Base-by-base conservation (phyloP, 345 rosid genomes). In the Pistacia integerrima region DNA sequence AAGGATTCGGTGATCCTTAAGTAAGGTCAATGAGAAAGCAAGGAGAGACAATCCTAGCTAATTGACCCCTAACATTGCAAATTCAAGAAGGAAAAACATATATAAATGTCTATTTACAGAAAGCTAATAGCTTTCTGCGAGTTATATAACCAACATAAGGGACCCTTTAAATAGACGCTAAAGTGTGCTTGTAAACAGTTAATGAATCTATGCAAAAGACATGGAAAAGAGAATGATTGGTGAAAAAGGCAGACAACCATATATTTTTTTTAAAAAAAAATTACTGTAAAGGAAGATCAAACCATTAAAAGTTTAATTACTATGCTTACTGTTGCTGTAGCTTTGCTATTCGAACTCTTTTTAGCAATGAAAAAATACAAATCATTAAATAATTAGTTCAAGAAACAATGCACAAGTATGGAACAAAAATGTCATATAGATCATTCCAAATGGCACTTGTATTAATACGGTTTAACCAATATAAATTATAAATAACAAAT, bases 141-240 rank as follows among this genome's bases (percentile, higher is more conserved):
- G 36, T 14, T 52, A 52, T 16, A 52, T 35, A 56, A 71, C 64
- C 41, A 64, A 65, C 70, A 54, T 13, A 65, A 65, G 64, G 77
- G 71, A 36, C 63, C 70, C 77, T n/a, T 69, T 35, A 22, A 51
- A 51, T 36, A n/a, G 70, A 56, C 25, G 57, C 55, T 16, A 75
- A 56, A 51, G 38, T 4, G 77, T 33, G 68, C 36, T 54, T 66
- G 36, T 33, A 54, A 54, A 16, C 66, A 65, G 48, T 68, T 64
- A 35, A 64, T 54, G 55, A 74, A 49, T 51, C 64, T 38, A 38
- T 46, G 22, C 20, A 64, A 51, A 64, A 74, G 69, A 5, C 20
- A 35, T 64, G 36, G 6, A 52, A 54, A 64, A 64, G 70, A 64
- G 52, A 64, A 74, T 74, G 77, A 73, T 73, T 30, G 59, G 38